Evolutionary conservation across 1,284 basidiomycete genomes (phyloP).

Genomic region (Austroboletus novae-zelandiae): DNA sequence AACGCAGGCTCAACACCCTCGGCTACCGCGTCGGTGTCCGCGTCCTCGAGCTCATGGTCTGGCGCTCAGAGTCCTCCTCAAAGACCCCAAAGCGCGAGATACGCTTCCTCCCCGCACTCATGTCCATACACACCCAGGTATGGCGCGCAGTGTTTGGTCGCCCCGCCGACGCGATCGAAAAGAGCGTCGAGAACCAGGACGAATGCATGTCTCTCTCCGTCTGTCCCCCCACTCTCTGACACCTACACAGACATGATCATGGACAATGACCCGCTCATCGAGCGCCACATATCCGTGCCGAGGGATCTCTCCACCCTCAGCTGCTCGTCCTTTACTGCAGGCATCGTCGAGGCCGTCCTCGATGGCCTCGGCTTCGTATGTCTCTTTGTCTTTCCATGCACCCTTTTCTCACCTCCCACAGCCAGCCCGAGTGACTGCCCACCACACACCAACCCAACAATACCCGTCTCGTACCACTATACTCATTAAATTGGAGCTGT

Average conservation of each 20-base stretch:
- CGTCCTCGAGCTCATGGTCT: constrained; percentile 76
- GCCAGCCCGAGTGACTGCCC: constrained; percentile 97
- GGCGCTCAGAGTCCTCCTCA: constrained; percentile 65
- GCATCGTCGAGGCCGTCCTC: constrained; percentile 95
- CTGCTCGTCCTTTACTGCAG: constrained; percentile 95
- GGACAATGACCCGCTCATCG: constrained; percentile 92
- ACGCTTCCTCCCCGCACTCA: constrained; percentile 83
- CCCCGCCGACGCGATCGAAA: constrained; percentile 91
- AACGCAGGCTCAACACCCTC: constrained; percentile 83
- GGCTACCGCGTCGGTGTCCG: constrained; percentile 88
- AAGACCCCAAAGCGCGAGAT: constrained; percentile 88
- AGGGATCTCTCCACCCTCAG: constrained; percentile 92
- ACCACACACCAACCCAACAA: constrained; percentile 83
- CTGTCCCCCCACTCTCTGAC: constrained; percentile 3
- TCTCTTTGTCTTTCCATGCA: constrained; percentile 22
- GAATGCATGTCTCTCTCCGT: constrained; percentile 66
- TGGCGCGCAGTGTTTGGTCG: constrained; percentile 94
- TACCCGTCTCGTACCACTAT: constrained; percentile 87
- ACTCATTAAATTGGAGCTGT: constrained; percentile 90
- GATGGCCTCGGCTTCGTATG: constrained; percentile 94
- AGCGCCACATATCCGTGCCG: constrained; percentile 90
- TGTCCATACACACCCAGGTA: constrained; percentile 90
- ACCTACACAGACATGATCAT: constrained; percentile 87
- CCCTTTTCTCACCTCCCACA: constrained; percentile 35
- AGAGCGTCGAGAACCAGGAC: constrained; percentile 92